These are phyloP conservation scores for Phytopythium chamaehyphon DNA, from an alignment of 352 stramenopile species.

Conservation along the genomic window DNA sequence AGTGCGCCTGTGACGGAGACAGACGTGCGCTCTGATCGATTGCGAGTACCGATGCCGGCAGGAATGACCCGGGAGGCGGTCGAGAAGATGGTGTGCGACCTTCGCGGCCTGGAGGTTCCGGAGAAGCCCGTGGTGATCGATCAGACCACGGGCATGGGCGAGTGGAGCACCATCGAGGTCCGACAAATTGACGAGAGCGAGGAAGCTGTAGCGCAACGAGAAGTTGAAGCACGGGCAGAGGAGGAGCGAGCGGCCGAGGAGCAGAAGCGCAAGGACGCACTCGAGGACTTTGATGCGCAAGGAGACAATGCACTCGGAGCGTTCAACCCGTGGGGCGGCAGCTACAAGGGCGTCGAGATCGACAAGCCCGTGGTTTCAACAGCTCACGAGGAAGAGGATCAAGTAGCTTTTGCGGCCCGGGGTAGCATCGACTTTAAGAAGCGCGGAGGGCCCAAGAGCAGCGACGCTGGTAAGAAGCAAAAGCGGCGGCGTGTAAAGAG, in stretches of 20 bases:
- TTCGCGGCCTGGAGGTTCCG: constrained; percentile 8
- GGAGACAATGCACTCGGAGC: constrained; percentile 73
- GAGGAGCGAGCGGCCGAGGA: constrained; percentile 34
- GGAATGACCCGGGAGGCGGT: constrained; percentile 61
- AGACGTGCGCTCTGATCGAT: constrained; percentile 46
- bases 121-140: constrained; percentile 34
- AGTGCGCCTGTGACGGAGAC: constrained; percentile 36
- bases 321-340: constrained; percentile 81
- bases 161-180: constrained; percentile 78
- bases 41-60: constrained; percentile 63
- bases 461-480: constrained; percentile 33
- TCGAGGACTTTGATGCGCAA: constrained; percentile 63
- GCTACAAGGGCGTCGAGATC: constrained; percentile 78
- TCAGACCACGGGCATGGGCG: constrained; percentile 73
- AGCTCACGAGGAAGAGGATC: constrained; percentile 33
- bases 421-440: constrained; percentile 77
- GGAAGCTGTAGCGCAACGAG: constrained; percentile 49
- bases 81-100: constrained; percentile 54
- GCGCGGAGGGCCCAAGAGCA: constrained; percentile 14
- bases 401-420: constrained; percentile 44
- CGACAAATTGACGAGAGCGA: constrained; percentile 71
- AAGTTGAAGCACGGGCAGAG: constrained; percentile 38
- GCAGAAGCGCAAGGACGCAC: constrained; percentile 45
- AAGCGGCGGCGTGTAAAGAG: constrained; percentile 55
- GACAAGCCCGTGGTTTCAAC: constrained; percentile 25